Evolutionary conservation across 2,329 filamentous ascomycete species (phyloP), one percentile per base, ranked within the genome.

Genomic region (Xylaria polymorpha): DNA sequence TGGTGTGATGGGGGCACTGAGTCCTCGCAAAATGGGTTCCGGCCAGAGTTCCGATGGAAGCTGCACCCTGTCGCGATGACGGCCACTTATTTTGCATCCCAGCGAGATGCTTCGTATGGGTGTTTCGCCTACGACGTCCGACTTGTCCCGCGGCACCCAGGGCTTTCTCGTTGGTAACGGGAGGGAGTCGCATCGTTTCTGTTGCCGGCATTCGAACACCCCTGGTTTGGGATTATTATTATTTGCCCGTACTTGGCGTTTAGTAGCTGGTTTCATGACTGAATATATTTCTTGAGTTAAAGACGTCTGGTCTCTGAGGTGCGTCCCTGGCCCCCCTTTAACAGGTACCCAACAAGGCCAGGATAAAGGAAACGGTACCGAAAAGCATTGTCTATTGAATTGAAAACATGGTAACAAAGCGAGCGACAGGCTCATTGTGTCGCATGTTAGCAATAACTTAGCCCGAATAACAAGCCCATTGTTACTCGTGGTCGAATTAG

Each of bases 61-160:
- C 9, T 14, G 22, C 29, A 39, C 32, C 41, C 8, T n/a, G 18
- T 4, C 18, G 5, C n/a, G n/a, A 39, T 25, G 14, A 32, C n/a
- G 50, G 14, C 22, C 35, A 20, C 44, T 66, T 39, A 7, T 6
- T 35, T 44, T 56, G 4, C 15, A 50, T 14, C 25, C 56, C 5
- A 65, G 39, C 20, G 64, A 66, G 9, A 66, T 57, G 46, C 64
- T 68, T 8, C 64, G 67, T 20, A 14, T n/a, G 6, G 53, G 61
- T 20, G 7, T 66, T 20, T n/a, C 25, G 7, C 10, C 25, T 9
- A 20, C 43, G 2, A 48, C 22, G n/a, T 61, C 18, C 1, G 20
- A 29, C 20, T 57, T 35, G 43, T 69, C 44, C 25, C 10, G 29
- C n/a, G 44, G 4, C 9, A 60, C 39, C 61, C 61, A 66, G 12